Conservation (phyloP, 495 filamentous ascomycete genomes). For the Neurospora sp. region DNA sequence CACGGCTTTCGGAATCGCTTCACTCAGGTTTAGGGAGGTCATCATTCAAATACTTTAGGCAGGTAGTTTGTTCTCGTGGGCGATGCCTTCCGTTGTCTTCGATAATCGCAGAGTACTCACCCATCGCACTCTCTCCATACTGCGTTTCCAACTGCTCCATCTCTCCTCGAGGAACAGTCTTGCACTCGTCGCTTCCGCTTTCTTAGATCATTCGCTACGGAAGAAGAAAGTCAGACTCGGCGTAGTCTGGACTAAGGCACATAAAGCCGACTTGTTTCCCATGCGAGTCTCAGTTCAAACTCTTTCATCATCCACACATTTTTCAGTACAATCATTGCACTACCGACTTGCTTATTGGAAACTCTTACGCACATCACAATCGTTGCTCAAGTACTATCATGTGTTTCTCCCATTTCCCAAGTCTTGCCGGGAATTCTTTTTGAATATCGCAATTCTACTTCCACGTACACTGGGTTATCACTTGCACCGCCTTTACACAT, state of each 20-base stretch:
- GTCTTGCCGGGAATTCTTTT: not conserved
- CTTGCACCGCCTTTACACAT: not conserved
- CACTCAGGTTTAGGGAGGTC: no score
- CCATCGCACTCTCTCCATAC: not conserved
- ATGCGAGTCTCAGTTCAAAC: not conserved
- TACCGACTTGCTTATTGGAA: not conserved
- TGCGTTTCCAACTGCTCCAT: not conserved
- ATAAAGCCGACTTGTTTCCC: not conserved
- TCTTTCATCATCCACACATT: not conserved
- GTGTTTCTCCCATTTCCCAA: not conserved
- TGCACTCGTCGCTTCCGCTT: not conserved
- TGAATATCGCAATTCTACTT: not conserved
- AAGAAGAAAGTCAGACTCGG: not conserved
- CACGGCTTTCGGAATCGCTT: no score
- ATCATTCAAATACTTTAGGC: no score
- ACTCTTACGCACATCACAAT: not conserved
- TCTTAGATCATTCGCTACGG: not conserved
- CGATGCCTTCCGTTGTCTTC: not conserved
- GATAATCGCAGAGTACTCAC: not conserved
- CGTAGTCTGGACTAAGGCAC: not conserved
- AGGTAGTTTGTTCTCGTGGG: not conserved
- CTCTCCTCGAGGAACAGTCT: not conserved
- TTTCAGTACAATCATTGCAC: not conserved
- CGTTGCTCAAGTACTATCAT: not conserved
- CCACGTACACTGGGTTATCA: not conserved